Base-by-base conservation (phyloP, 352 stramenopile species). In the Elongisporangium senticosum region DNA sequence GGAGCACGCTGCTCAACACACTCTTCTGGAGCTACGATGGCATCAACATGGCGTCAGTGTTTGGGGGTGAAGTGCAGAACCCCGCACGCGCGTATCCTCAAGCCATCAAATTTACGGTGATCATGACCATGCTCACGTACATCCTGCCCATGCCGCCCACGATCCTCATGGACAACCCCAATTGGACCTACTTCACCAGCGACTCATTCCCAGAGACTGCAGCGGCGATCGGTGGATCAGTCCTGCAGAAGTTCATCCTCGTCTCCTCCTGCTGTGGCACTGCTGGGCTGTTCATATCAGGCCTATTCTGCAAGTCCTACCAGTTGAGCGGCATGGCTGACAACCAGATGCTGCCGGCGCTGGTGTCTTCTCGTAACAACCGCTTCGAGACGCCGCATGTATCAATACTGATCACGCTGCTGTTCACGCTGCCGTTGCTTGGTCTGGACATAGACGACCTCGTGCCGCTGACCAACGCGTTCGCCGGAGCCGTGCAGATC, bases 11-110 rank as follows among this genome's bases (percentile, higher is more conserved):
- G 23, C 55, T 98, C 7, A 98, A 98, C 69, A 96, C 95, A 24
- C 70, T 98, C 39, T 98, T 98, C 72, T 98, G 95, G 93, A 98
- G 97, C 71, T 90, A 96, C 49, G 97, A 98, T 65, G 93, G 88
- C 24, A 98, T 97, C 64, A 87, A 98, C 64, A 88, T 79, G 57
- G 86, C 86, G 2, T 96, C 89, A 0, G 83, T 86, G 5, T 98
- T 98, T 62, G 92, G 88, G 4, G 90, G 81, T 2, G 90, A 98
- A 56, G 86, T 98, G 11, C 64, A 85, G 8, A 88, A 96, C 67
- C 91, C 92, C 0, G 83, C 74, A 2, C 74, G 68, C 11, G 85
- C 80, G 2, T 98, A 96, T 67, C 82, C 91, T 3, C 67, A 73
- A 2, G 92, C 90, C 2, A 96, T 98, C 70, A 68, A 83, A 23